phyloP scores from a whole-genome alignment of 1,284 basidiomycete genomes.

The Porogramme epimiltina region DNA sequence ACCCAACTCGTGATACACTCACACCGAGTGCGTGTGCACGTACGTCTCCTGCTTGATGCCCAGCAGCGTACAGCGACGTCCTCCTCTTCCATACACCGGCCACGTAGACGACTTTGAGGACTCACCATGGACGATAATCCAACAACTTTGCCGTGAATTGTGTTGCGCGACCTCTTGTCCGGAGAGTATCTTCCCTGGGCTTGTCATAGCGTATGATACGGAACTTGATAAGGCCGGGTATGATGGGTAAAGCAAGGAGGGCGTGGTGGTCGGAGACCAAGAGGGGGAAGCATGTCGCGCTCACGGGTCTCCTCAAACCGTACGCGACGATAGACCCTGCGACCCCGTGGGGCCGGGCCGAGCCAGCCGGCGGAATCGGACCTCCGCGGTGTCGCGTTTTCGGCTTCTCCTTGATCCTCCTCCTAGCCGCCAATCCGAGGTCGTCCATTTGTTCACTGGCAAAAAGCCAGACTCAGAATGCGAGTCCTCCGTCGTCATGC shows the following conservation, averaged over 20 bases:
- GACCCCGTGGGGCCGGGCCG: constrained; percentile 1
- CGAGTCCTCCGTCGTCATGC: too few species aligned
- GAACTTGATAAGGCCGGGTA: too few species aligned
- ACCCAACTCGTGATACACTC: too few species aligned
- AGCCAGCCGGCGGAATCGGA: not conserved
- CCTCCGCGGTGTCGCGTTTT: not conserved
- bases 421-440: too few species aligned
- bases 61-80: too few species aligned
- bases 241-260: not conserved
- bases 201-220: constrained; percentile 3
- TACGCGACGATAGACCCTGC: not conserved
- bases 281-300: not conserved
- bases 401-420: not conserved
- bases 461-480: too few species aligned
- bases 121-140: constrained; percentile 87
- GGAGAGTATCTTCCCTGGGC: constrained; percentile 34
- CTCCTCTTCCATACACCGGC: too few species aligned
- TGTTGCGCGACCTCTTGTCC: constrained; percentile 70
- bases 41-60: too few species aligned
- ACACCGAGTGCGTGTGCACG: too few species aligned
- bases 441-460: too few species aligned
- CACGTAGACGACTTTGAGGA: not conserved
- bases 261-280: not conserved
- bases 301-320: too few species aligned
- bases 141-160: constrained; percentile 62